Evolutionary conservation across 2,329 filamentous ascomycete genomes (phyloP).

Genomic region (Didymellaceae sp.): DNA sequence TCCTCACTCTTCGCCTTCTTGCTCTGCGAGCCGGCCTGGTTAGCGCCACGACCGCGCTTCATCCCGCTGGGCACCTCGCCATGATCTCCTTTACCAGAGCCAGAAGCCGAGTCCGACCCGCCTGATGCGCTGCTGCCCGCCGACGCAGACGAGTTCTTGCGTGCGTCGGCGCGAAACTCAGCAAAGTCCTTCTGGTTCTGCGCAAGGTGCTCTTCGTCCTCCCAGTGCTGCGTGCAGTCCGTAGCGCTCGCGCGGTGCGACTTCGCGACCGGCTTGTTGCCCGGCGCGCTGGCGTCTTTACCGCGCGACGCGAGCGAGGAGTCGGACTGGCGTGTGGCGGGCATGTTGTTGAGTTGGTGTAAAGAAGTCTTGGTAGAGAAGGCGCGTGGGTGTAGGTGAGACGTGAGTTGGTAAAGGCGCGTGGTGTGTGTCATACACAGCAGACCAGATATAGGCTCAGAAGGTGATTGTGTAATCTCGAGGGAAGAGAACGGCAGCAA

Average conservation of each 20-base stretch:
- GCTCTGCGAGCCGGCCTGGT: conserved; percentile 26
- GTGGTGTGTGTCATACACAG: not conserved
- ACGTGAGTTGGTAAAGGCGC: not conserved
- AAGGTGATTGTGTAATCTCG: too few species aligned
- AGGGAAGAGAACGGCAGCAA: too few species aligned
- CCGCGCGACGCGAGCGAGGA: not conserved
- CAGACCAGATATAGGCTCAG: too few species aligned
- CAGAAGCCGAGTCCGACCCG: not conserved
- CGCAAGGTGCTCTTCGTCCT: conserved; percentile 36
- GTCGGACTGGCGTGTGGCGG: conserved; percentile 1
- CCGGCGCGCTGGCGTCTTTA: conserved; percentile 2
- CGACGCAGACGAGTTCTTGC: conserved; percentile 4
- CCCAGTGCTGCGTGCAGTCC: conserved; percentile 42
- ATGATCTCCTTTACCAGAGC: conserved; percentile 3
- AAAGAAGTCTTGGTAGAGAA: not conserved
- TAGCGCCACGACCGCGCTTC: conserved; percentile 39
- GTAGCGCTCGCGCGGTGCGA: conserved; percentile 32
- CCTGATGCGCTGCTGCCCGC: not conserved
- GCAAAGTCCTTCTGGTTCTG: conserved; percentile 35
- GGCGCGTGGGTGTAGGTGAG: not conserved
- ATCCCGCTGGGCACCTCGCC: conserved; percentile 13
- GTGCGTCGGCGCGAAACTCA: conserved; percentile 32
- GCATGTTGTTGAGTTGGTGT: not conserved
- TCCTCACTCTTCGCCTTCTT: conserved; percentile 48
- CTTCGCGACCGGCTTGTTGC: conserved; percentile 5